These are phyloP conservation scores for Calonectria naviculata DNA, from an alignment of 2,329 filamentous ascomycete species.

Conservation along the genomic window DNA sequence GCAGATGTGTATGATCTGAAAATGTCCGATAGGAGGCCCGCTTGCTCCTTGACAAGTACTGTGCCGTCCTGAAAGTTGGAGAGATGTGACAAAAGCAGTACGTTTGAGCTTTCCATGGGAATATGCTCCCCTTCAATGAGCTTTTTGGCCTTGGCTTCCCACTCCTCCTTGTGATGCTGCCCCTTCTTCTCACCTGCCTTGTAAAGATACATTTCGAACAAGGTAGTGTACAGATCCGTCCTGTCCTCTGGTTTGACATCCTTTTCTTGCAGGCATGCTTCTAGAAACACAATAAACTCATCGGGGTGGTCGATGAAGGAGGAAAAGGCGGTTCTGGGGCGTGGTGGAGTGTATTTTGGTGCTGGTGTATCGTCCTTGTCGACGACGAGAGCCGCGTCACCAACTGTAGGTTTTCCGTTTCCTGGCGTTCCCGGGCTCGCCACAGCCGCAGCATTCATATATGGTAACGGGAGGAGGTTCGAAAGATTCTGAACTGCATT, in stretches of 20 bases:
- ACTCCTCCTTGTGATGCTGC: constrained; percentile 74
- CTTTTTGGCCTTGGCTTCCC: constrained; percentile 91
- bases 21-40: constrained; percentile 92
- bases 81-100: constrained; percentile 90
- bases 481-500: constrained; percentile 89
- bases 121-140: constrained; percentile 85
- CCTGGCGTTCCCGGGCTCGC: constrained; percentile 64
- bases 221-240: constrained; percentile 89
- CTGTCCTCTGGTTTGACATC: constrained; percentile 79
- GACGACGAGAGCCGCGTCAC: constrained; percentile 63
- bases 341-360: constrained; percentile 79
- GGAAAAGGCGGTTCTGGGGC: constrained; percentile 90
- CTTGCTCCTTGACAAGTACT: constrained; percentile 91
- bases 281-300: constrained; percentile 92
- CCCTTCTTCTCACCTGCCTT: constrained; percentile 83
- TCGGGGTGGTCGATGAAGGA: constrained; percentile 95
- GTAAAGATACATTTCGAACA: constrained; percentile 98
- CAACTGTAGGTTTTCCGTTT: constrained; percentile 60
- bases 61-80: constrained; percentile 92
- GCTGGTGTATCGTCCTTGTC: constrained; percentile 57
- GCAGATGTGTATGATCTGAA: constrained; percentile 96
- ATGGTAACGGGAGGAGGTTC: constrained; percentile 84
- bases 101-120: constrained; percentile 93
- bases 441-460: constrained; percentile 76
- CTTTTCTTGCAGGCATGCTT: constrained; percentile 82